A percentile compares a stretch with the other conserved stretches of the same genome.
Evolutionary conservation across 352 stramenopile species (phyloP).

Genomic region (Pythium diclinum): DNA sequence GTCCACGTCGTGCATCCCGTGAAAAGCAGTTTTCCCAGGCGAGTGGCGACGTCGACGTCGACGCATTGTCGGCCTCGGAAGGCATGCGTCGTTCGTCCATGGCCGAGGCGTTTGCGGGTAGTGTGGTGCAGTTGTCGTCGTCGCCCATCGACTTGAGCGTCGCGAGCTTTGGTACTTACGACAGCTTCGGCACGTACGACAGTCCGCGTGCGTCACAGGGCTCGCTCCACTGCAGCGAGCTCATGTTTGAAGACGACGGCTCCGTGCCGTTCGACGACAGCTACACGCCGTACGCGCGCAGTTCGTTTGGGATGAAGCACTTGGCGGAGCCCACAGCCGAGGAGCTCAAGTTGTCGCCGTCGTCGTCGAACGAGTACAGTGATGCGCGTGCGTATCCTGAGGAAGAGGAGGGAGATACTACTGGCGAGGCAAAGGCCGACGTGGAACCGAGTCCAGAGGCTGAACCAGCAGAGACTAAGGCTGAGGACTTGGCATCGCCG

Average conservation of each 20-base stretch:
- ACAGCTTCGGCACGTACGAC: slow-evolving; percentile 7
- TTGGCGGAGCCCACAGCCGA: not conserved
- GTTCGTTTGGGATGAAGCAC: not conserved
- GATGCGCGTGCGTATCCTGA: slow-evolving; percentile 18
- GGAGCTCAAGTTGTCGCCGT: slow-evolving; percentile 15
- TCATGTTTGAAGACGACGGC: slow-evolving; percentile 18
- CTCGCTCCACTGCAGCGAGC: slow-evolving; percentile 15
- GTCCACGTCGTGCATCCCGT: slow-evolving; percentile 10
- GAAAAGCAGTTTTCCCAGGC: slow-evolving; percentile 14
- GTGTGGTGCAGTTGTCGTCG: not conserved
- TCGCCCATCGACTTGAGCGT: slow-evolving; percentile 8
- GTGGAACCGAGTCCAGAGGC: not conserved
- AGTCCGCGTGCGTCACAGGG: slow-evolving; percentile 8
- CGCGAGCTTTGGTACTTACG: not conserved
- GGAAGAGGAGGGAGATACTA: slow-evolving; percentile 15
- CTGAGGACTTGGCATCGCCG: not conserved
- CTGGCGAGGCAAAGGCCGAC: not conserved
- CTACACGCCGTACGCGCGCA: not conserved
- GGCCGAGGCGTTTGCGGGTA: not conserved
- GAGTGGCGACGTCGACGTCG: not conserved
- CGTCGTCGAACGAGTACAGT: slow-evolving; percentile 21
- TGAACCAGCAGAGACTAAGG: not conserved
- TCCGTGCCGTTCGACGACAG: slow-evolving; percentile 4
- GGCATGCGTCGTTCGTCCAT: not conserved
- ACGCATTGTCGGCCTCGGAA: not conserved